Conservation (phyloP, 2,329 filamentous ascomycete genomes). For the Cladobotryum protrusum region DNA sequence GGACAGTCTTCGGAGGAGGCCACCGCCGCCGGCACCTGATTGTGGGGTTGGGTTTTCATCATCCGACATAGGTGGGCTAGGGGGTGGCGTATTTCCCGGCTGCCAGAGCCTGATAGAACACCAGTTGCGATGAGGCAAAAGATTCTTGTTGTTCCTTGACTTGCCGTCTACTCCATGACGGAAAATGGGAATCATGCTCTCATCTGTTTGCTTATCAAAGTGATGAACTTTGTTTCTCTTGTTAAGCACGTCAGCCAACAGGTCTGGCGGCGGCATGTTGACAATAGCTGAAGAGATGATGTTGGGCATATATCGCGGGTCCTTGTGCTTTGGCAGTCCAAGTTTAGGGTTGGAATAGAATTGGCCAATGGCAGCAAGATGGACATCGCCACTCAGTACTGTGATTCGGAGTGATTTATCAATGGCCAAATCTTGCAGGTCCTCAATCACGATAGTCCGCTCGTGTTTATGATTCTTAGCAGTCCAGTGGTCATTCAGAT, state of each 20-base stretch:
- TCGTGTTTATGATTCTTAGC: slow-evolving; percentile 91
- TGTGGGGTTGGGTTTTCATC: slow-evolving; percentile 38
- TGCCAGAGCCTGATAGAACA: slow-evolving; percentile 83
- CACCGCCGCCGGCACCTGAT: slow-evolving; percentile 25
- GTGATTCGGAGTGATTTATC: slow-evolving; percentile 90
- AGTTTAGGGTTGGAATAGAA: slow-evolving; percentile 91
- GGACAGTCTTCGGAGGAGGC: slow-evolving; percentile 40
- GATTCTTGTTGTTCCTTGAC: slow-evolving; percentile 79
- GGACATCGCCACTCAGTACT: slow-evolving; percentile 89
- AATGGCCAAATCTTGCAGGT: slow-evolving; percentile 86
- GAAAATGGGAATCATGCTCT: slow-evolving; percentile 95
- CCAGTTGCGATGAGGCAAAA: slow-evolving; percentile 90
- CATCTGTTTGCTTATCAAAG: slow-evolving; percentile 72
- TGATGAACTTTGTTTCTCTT: slow-evolving; percentile 80
- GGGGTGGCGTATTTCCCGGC: slow-evolving; percentile 68
- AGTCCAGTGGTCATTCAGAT: slow-evolving; percentile 96
- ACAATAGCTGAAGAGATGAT: slow-evolving; percentile 90
- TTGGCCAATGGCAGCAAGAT: slow-evolving; percentile 84
- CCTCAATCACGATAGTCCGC: slow-evolving; percentile 77
- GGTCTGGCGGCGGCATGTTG: slow-evolving; percentile 80
- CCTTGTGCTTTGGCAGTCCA: slow-evolving; percentile 73
- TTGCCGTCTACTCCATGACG: slow-evolving; percentile 83
- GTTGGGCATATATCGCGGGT: slow-evolving; percentile 96
- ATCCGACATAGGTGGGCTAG: slow-evolving; percentile 53
- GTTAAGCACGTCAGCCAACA: slow-evolving; percentile 88